These are phyloP conservation scores for Colletotrichum sp. DNA, from an alignment of 2,329 filamentous ascomycete genomes.

Conservation along the genomic window DNA sequence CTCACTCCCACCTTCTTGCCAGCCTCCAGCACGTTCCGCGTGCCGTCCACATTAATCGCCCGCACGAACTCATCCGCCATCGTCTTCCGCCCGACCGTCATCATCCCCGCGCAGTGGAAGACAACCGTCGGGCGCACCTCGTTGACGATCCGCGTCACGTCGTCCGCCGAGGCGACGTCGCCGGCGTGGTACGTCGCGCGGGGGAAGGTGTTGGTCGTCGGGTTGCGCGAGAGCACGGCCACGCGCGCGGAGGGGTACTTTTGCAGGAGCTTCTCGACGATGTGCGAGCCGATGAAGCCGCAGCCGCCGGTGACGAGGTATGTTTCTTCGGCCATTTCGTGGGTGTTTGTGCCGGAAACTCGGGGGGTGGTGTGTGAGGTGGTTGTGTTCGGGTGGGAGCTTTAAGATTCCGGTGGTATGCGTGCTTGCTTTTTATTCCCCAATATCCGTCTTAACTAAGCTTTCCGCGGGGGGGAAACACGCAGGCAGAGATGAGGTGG, in stretches of 20 bases:
- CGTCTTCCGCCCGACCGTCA: conserved; percentile 11
- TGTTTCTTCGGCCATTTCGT: conserved; percentile 8
- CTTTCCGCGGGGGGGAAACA: accelerated
- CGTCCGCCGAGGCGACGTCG: conserved; percentile 52
- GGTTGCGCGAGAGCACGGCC: conserved; percentile 53
- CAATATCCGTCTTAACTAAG: background rate
- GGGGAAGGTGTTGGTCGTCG: conserved; percentile 49
- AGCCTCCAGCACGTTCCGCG: conserved; percentile 61
- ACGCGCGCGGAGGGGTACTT: conserved; percentile 33
- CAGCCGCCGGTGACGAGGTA: conserved; percentile 59
- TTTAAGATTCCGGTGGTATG: background rate
- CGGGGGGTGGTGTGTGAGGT: background rate
- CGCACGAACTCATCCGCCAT: conserved; percentile 48
- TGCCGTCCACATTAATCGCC: conserved; percentile 68
- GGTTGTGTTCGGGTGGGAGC: background rate
- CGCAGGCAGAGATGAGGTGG: background rate
- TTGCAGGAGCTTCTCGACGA: conserved; percentile 54
- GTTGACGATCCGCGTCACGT: conserved; percentile 52
- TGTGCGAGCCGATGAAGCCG: conserved; percentile 58
- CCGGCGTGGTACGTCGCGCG: conserved; percentile 55
- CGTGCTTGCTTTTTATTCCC: background rate
- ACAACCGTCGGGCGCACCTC: conserved; percentile 62
- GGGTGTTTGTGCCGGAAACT: background rate
- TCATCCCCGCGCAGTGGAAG: conserved; percentile 62
- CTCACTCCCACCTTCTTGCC: conserved; percentile 50